A percentile compares a stretch with the other conserved stretches of the same genome.
Conservation (phyloP, 208 protist species). For the Wallacemonas rigidus region DNA sequence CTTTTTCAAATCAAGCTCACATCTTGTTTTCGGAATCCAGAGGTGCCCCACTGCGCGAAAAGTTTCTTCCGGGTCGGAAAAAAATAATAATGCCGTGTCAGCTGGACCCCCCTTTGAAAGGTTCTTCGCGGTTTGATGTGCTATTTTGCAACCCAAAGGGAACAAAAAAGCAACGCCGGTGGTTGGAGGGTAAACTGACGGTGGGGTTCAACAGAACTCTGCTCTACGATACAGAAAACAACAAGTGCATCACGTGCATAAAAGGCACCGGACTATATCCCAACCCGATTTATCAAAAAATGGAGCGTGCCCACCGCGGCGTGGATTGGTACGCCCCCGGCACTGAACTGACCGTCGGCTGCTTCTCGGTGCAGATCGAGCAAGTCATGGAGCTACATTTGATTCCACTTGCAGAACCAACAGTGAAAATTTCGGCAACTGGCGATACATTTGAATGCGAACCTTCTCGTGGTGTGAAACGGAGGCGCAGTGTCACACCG, state of each 20-base stretch:
- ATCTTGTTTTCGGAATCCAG: no score
- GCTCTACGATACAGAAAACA: slow-evolving; percentile 43
- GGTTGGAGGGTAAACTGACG: slow-evolving; percentile 47
- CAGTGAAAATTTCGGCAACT: not conserved
- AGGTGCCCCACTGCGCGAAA: no score
- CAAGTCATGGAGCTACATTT: slow-evolving; percentile 73
- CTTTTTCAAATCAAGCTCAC: no score
- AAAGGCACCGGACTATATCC: slow-evolving; percentile 48
- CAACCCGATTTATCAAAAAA: slow-evolving; percentile 44
- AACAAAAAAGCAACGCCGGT: slow-evolving; percentile 46
- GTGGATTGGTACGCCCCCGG: slow-evolving; percentile 42
- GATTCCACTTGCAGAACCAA: slow-evolving; percentile 28
- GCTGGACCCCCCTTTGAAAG: not conserved
- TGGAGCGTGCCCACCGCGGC: slow-evolving; percentile 59
- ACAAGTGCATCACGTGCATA: slow-evolving; percentile 30
- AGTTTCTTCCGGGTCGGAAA: no score
- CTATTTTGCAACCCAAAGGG: slow-evolving; percentile 40
- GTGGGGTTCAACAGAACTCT: slow-evolving; percentile 46
- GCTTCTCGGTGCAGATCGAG: slow-evolving; percentile 58
- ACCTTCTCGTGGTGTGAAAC: not conserved
- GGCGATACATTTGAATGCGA: not conserved
- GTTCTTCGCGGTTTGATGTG: slow-evolving; percentile 58
- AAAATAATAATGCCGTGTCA: slow-evolving; percentile 3
- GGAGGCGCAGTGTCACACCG: not conserved
- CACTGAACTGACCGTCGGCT: slow-evolving; percentile 45